Percentiles rank a stretch among this genome's conserved stretches.
These are phyloP conservation scores for Aspergillus tubingensis DNA, from an alignment of 2,329 filamentous ascomycete genomes.

Conservation along the genomic window DNA sequence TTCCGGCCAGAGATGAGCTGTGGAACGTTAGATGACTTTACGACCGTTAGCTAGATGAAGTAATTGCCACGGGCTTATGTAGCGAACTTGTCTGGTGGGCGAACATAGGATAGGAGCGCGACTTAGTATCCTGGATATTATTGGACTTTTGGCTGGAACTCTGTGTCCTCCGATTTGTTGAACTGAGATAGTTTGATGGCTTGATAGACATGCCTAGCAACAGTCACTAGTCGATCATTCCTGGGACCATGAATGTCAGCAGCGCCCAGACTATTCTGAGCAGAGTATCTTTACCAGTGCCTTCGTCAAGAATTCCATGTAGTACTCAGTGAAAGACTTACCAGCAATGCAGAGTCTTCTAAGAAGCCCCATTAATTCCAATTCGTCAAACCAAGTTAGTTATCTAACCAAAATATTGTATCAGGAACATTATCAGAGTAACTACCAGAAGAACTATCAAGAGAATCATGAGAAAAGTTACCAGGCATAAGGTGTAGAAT, in stretches of 20 bases:
- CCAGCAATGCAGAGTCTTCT: too few species aligned
- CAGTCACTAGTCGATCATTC: background rate
- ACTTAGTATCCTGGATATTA: too few species aligned
- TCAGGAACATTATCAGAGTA: too few species aligned
- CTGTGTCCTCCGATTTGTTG: too few species aligned
- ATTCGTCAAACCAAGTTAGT: too few species aligned
- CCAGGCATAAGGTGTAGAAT: too few species aligned
- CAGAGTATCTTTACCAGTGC: background rate
- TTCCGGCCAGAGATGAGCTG: constrained; percentile 59
- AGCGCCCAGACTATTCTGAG: background rate
- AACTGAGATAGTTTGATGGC: background rate
- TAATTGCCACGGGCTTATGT: background rate
- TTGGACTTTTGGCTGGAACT: too few species aligned
- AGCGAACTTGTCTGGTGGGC: background rate
- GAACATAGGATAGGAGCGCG: too few species aligned
- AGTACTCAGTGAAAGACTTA: too few species aligned
- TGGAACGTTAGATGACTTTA: background rate
- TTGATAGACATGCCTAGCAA: background rate
- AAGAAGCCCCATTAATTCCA: too few species aligned
- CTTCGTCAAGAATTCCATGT: background rate
- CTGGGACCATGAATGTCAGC: background rate
- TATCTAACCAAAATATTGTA: too few species aligned
- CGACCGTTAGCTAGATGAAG: background rate
- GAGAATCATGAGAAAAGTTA: background rate
- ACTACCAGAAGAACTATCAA: background rate